Conservation (phyloP, 305 asterid genomes). For the Solanum hybrid region DNA sequence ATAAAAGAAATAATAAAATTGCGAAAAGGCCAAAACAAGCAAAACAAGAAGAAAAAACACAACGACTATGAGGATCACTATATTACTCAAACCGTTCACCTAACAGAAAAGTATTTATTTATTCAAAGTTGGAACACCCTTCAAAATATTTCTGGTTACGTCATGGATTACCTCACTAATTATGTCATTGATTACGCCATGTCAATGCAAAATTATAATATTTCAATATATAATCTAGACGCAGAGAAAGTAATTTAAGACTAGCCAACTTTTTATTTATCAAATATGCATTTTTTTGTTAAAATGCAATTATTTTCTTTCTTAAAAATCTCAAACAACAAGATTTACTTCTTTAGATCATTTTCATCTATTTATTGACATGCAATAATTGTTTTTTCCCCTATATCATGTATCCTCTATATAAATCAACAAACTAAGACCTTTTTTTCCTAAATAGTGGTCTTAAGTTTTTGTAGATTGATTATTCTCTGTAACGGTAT, state of each 20-base stretch:
- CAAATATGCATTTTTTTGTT: background rate
- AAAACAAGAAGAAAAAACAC: background rate
- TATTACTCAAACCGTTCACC: background rate
- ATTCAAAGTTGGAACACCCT: background rate
- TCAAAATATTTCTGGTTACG: fast-evolving
- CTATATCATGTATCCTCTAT: background rate
- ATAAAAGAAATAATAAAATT: background rate
- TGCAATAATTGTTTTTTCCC: background rate
- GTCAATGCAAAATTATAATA: background rate
- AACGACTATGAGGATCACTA: background rate
- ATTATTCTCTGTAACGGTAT: background rate
- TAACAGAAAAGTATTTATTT: background rate
- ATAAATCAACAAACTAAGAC: background rate
- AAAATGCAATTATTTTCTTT: background rate
- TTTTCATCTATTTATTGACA: background rate
- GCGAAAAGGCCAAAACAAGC: background rate
- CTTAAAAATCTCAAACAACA: background rate
- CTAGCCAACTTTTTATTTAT: background rate
- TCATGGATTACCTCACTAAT: background rate
- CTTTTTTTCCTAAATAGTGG: background rate
- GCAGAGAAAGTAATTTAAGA: background rate
- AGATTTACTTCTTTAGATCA: background rate
- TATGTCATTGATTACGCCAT: background rate
- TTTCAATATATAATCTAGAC: background rate
- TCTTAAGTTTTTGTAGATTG: background rate